phyloP scores from a whole-genome alignment of 2,329 filamentous ascomycete species.

The Colletotrichum noveboracense region DNA sequence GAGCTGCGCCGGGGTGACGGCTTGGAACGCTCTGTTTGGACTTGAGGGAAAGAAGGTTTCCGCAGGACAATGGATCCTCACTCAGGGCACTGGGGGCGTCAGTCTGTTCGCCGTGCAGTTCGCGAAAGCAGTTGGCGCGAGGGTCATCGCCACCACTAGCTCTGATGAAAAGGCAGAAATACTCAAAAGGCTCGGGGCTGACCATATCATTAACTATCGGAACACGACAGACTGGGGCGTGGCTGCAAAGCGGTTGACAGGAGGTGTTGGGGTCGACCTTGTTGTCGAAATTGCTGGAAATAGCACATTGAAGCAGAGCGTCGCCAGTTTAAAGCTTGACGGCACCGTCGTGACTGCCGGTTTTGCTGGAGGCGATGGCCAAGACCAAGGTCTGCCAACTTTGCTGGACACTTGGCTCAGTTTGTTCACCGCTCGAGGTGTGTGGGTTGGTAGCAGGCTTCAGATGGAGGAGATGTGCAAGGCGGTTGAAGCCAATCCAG shows the following conservation, averaged over 20 bases:
- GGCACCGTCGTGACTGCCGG: conserved; percentile 44
- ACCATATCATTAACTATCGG: conserved; percentile 50
- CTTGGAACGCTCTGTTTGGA: conserved; percentile 64
- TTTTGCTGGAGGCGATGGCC: conserved; percentile 31
- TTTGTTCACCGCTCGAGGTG: conserved; percentile 47
- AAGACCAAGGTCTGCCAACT: conserved; percentile 27
- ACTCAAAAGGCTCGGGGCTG: conserved; percentile 43
- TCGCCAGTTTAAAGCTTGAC: conserved; percentile 43
- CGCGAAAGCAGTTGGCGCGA: conserved; percentile 43
- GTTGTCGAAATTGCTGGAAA: conserved; percentile 50
- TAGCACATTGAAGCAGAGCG: conserved; percentile 41
- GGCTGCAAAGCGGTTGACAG: conserved; percentile 38
- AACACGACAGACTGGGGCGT: conserved; percentile 43
- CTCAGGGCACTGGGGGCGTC: conserved; percentile 48
- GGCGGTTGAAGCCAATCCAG: conserved; percentile 52
- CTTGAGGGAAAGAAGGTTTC: conserved; percentile 40
- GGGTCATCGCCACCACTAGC: conserved; percentile 49
- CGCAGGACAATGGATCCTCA: conserved; percentile 42
- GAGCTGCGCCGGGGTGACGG: conserved; percentile 57
- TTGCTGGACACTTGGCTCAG: conserved; percentile 35
- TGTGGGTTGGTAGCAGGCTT: conserved; percentile 49
- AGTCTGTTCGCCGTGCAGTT: conserved; percentile 45
- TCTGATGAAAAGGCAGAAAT: conserved; percentile 46
- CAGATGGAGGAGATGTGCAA: conserved; percentile 55
- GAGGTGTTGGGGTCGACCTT: conserved; percentile 42